Base-by-base conservation (phyloP, 2,329 filamentous ascomycete species). In the Paraconiothyrium sp. region DNA sequence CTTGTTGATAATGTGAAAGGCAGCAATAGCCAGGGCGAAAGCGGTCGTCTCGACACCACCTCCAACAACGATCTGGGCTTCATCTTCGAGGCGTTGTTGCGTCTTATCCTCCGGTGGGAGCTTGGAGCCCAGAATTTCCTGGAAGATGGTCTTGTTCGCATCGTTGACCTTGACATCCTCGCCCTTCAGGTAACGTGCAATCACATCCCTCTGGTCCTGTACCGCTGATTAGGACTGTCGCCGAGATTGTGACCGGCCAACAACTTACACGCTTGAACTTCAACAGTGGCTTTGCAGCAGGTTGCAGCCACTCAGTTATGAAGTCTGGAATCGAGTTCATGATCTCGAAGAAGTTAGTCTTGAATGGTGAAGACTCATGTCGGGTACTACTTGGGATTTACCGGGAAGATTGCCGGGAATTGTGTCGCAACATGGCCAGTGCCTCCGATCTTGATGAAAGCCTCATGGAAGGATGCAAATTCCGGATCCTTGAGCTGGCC, bases 11-110 rank as follows among this genome's bases (percentile, higher is more conserved):
- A 78, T 75, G 63, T 78, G 71, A 60, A 72, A 78, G 11, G 65
- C 44, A 3, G 74, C 75, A 16, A 73, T 72, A 32, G 57, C 62
- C 6, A 78, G 65, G 1, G 73, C 59, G 34, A 75, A 77, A 11
- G 75, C 74, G 5, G 77, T 80, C 3, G 78, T 80, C 58, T 79
- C 77, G 7, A 79, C 77, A 56, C 77, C 78, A 54, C 77, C 78
- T 27, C 76, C 78, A 14, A 80, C 64, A 35, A 80, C 69, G 32
- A 77, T 78, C 32, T 77, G 71, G 8, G 74, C 78, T 69, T 80
- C 78, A 48, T 79, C 78, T 16, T 71, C 72, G 20, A 80, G 75
- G 1, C 78, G 76, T 11, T 62, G 59, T 1, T 79, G 69, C 0
- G 74, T 70, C 61, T 82, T 82, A 57, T 80, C 78, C 16, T 70